Evolutionary conservation across 2,329 filamentous ascomycete species (phyloP), one percentile per base, ranked within the genome.

Genomic region (Drechslerella coelobrocha): DNA sequence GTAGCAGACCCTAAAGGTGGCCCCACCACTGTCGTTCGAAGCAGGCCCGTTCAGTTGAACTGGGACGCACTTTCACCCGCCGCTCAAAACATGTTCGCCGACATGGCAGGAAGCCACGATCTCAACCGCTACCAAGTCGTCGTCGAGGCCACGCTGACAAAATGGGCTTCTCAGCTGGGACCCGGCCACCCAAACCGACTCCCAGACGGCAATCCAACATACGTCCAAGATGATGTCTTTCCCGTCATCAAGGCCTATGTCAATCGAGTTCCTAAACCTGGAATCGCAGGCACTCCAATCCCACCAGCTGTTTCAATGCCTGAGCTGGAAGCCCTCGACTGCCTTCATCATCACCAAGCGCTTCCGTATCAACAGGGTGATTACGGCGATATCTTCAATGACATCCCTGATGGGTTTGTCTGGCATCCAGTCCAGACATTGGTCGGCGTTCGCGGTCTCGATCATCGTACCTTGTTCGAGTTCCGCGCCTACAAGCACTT

Each of bases 401-500:
- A 54, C 8, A 12, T 71, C 19, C 66, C 66, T 29, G 59, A 71
- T 47, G 66, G 66, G 14, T 71, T 71, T 37, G 51, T 71, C 17
- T 71, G 66, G 66, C 66, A 71, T 24, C 66, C 66, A 1, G 62
- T 71, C 31, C 59, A 63, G 45, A 71, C 66, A 0, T 27, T 63
- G 27, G 66, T 60, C 27, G 66, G 66, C 27, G n/a, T 62, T 12
- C 53, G 66, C 17, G 66, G 59, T 9, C 39, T 71, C 1, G 66
- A 71, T 24, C 66, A 71, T 34, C 66, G 66, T 14, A 71, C 66
- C 12, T 41, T 71, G 9, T 14, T 54, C 17, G 66, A 71, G 31
- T 71, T 71, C 14, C 45, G 66, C 43, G 66, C 66, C 12, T 71
- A 63, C 41, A 71, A 71, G 27, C 66, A 59, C 17, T 71, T 71